Evolutionary conservation across 345 rosid species (phyloP), one percentile per base, ranked within the genome.

Genomic region (Cardamine chenopodiifolia): DNA sequence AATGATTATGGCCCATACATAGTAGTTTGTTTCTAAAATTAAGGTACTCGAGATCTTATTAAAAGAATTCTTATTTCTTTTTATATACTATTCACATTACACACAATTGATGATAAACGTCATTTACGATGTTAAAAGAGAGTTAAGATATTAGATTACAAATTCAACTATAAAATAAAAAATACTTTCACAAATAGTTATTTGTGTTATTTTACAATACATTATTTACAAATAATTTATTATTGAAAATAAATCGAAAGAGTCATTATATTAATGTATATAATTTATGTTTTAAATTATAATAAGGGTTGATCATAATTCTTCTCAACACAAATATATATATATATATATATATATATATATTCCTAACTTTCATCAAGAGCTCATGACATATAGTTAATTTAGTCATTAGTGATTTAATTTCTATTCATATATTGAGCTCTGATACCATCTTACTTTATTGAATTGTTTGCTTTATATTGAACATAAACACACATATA

Each of bases 21-120:
- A 40, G 7, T 13, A 5, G n/a, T 7, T 40, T 40, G 7, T 14
- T 40, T 40, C 47, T 5, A 4, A 40, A 40, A 4, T 40, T 40
- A 40, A 15, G 47, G 18, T 44, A 15, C 19, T 49, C 32, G 13
- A 68, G 26, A 25, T 37, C 29, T 32, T 17, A n/a, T 35, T 19
- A 18, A 58, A 35, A 67, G 45, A 67, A 22, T 35, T 67, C 10
- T 40, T 40, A 34, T 45, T 66, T 48, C n/a, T n/a, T n/a, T n/a
- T n/a, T n/a, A 52, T 6, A 22, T 53, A 53, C 25, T 3, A 10
- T 37, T 23, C 2, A 34, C 8, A 49, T 32, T 23, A 34, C 48
- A 55, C 62, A 53, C 17, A n/a, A 23, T 11, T 39, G 15, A 39
- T 39, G n/a, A 39, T 39, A 34, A 2, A 8, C 10, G 37, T 32